Conservation (phyloP, 1,139 yeast species). For the Taphrina betulina region DNA sequence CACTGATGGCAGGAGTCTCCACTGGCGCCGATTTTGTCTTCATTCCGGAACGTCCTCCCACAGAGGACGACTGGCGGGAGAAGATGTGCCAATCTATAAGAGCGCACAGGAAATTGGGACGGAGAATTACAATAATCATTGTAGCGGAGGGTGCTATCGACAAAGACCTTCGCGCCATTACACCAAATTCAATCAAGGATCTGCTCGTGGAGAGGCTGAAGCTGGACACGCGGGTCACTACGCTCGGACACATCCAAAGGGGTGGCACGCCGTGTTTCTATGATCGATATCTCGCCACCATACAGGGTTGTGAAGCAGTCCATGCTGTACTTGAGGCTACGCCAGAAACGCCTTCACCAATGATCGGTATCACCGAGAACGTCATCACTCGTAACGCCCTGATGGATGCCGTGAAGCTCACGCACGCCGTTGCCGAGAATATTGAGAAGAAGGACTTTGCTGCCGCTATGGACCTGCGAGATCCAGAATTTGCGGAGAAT, state of each 20-base stretch:
- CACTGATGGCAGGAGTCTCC: slow-evolving; percentile 91
- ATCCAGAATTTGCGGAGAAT: slow-evolving; percentile 80
- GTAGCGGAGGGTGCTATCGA: slow-evolving; percentile 98
- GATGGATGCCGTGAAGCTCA: slow-evolving; percentile 82
- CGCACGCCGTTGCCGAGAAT: slow-evolving; percentile 83
- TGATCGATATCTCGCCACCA: slow-evolving; percentile 84
- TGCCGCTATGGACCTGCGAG: slow-evolving; percentile 81
- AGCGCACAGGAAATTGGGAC: slow-evolving; percentile 79
- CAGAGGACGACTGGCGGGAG: slow-evolving; percentile 60
- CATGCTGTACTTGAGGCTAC: slow-evolving; percentile 84
- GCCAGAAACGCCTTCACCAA: slow-evolving; percentile 90
- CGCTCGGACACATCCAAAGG: slow-evolving; percentile 95
- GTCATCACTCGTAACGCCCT: slow-evolving; percentile 79
- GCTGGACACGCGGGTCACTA: slow-evolving; percentile 89
- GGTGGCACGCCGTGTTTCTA: slow-evolving; percentile 97
- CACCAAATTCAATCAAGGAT: slow-evolving; percentile 73
- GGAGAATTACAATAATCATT: slow-evolving; percentile 90
- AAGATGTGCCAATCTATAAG: slow-evolving; percentile 50
- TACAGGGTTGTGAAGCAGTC: slow-evolving; percentile 97
- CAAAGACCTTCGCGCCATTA: slow-evolving; percentile 73
- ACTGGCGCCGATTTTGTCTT: slow-evolving; percentile 93
- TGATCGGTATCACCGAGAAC: slow-evolving; percentile 87
- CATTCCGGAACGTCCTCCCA: slow-evolving; percentile 86
- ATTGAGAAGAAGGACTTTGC: slow-evolving; percentile 76
- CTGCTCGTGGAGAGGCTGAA: slow-evolving; percentile 73